These are phyloP conservation scores for Eutrema japonicum DNA, from an alignment of 345 rosid genomes.

Conservation along the genomic window DNA sequence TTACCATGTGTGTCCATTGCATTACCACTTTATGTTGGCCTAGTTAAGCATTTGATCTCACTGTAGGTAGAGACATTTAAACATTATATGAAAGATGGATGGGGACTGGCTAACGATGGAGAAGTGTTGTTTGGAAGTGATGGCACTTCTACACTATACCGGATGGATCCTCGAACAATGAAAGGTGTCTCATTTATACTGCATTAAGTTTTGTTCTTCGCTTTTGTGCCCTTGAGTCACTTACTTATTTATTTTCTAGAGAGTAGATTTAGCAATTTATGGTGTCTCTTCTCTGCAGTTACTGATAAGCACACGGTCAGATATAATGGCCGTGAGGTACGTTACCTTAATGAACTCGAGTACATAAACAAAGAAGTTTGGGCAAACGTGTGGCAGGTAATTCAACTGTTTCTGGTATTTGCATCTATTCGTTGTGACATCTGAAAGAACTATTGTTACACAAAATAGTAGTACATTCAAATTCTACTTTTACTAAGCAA, in stretches of 20 bases:
- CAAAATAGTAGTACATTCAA: neutral
- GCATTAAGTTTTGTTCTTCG: conserved; percentile 21
- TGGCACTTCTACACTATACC: conserved; percentile 84
- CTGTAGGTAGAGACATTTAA: conserved; percentile 70
- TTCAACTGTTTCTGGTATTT: conserved; percentile 13
- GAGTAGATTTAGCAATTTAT: conserved; percentile 2
- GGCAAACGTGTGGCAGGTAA: conserved; percentile 96
- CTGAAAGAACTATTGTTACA: neutral
- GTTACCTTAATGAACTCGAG: conserved; percentile 85
- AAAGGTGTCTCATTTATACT: conserved; percentile 55
- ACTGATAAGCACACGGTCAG: conserved; percentile 52
- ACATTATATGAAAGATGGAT: conserved; percentile 92
- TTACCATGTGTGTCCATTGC: conserved; percentile 4
- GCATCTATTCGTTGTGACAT: neutral
- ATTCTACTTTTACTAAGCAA: neutral
- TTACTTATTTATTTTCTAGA: neutral
- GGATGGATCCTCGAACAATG: conserved; percentile 67
- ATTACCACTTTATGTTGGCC: conserved; percentile 10
- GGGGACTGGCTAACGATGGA: conserved; percentile 98
- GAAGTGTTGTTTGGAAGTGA: conserved; percentile 82
- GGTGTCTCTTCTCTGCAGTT: conserved; percentile 53
- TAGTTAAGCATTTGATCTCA: conserved; percentile 5
- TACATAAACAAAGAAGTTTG: conserved; percentile 88
- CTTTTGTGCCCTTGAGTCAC: conserved; percentile 17
- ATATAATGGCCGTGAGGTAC: conserved; percentile 64